Evolutionary conservation across 1,139 yeast genomes (phyloP).

Genomic region (Wickerhamiella infanticola): DNA sequence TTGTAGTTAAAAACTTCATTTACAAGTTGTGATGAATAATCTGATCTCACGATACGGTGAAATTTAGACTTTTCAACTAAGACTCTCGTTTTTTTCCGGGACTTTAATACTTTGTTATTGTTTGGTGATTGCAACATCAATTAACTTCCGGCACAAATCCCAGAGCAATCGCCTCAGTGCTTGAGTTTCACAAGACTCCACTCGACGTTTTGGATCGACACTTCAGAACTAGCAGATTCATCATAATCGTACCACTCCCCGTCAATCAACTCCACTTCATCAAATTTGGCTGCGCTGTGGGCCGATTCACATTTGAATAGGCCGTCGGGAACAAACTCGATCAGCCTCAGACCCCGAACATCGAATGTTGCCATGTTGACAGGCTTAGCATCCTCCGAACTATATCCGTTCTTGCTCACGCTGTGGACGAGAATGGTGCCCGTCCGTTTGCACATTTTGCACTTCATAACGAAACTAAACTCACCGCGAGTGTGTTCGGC

Average conservation of each 20-base stretch:
- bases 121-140: too few species aligned
- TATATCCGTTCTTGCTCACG: constrained; percentile 19
- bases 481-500: constrained; percentile 64
- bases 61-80: not conserved
- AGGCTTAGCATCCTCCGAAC: constrained; percentile 23
- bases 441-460: constrained; percentile 47
- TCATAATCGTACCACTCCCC: constrained; percentile 94
- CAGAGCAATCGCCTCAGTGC: not conserved
- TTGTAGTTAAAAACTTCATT: constrained; percentile 89
- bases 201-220: constrained; percentile 54
- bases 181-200: constrained; percentile 29
- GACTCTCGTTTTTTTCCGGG: not conserved
- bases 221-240: constrained; percentile 68
- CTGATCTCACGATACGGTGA: too few species aligned
- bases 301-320: constrained; percentile 45
- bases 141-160: too few species aligned
- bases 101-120: too few species aligned
- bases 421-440: constrained; percentile 20
- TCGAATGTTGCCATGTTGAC: constrained; percentile 54
- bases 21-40: too few species aligned
- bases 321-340: constrained; percentile 55
- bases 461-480: constrained; percentile 55
- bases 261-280: constrained; percentile 48
- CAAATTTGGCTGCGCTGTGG: constrained; percentile 37
- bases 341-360: constrained; percentile 68